A percentile compares a stretch with the other conserved stretches of the same genome.
phyloP scores from a whole-genome alignment of 2,329 filamentous ascomycete genomes.

The Chrysoporthe deuterocubensis region DNA sequence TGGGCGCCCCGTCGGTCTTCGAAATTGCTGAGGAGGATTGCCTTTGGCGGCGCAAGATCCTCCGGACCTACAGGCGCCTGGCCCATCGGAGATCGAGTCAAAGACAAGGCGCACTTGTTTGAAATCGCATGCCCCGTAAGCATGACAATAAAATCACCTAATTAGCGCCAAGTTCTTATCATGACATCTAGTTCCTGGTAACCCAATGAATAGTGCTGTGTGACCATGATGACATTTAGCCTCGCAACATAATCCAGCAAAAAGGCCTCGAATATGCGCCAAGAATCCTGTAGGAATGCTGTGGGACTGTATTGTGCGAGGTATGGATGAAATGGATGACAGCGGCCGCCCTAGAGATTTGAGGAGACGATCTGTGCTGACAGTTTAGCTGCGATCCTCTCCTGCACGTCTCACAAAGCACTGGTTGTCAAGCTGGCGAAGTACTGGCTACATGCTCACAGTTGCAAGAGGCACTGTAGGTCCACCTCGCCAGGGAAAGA shows the following conservation, averaged over 20 bases:
- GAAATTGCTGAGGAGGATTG: neutral
- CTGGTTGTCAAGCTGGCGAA: neutral
- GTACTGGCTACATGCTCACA: constrained; percentile 2
- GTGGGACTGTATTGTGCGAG: neutral
- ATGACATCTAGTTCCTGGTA: neutral
- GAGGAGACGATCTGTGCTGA: neutral
- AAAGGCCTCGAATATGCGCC: neutral
- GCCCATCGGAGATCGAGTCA: neutral
- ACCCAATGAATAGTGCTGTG: neutral
- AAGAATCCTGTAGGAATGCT: constrained; percentile 4
- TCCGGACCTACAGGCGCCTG: neutral
- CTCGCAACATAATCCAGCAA: neutral
- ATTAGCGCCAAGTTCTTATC: neutral
- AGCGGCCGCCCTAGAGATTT: neutral
- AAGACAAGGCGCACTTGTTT: neutral
- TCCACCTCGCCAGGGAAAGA: neutral
- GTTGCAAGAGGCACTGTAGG: neutral
- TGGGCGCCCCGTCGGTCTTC: neutral
- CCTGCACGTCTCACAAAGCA: neutral
- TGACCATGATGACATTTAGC: neutral
- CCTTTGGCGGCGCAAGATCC: neutral
- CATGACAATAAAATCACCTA: neutral
- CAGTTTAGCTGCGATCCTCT: neutral
- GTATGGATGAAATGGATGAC: neutral
- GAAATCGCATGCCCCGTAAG: neutral